Evolutionary conservation across 2,329 filamentous ascomycete species (phyloP).

Genomic region (Nigrospora oryzae): DNA sequence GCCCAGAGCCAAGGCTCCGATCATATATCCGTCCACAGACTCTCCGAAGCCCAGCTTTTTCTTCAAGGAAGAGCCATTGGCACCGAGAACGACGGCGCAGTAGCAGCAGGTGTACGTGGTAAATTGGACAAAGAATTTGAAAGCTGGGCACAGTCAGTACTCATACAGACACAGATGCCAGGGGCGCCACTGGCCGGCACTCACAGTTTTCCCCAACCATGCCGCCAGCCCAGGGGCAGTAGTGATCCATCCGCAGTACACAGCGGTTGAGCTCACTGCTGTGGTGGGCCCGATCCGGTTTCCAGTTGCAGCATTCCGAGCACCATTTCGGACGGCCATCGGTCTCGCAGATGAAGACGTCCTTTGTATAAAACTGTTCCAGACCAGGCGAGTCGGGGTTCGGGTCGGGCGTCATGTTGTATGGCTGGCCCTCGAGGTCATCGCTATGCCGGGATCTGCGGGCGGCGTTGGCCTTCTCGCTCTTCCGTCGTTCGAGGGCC

Average conservation of each 20-base stretch:
- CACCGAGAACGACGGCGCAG: constrained; percentile 54
- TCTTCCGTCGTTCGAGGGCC: constrained; percentile 17
- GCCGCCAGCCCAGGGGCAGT: constrained; percentile 94
- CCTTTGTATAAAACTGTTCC: constrained; percentile 70
- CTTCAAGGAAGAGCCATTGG: constrained; percentile 55
- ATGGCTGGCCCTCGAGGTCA: constrained; percentile 24
- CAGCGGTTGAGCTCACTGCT: constrained; percentile 76
- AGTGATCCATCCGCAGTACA: constrained; percentile 87
- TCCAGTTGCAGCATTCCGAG: constrained; percentile 75
- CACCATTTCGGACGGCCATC: constrained; percentile 87
- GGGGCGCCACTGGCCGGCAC: constrained; percentile 13
- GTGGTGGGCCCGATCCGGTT: constrained; percentile 81
- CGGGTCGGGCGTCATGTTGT: constrained; percentile 28
- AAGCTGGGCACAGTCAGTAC: constrained; percentile 38
- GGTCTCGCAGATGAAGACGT: constrained; percentile 74
- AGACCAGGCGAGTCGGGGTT: constrained; percentile 58
- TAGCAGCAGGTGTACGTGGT: constrained; percentile 63
- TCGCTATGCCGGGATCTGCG: constrained; percentile 11
- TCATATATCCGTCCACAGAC: constrained; percentile 48
- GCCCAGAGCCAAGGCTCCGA: constrained; percentile 58
- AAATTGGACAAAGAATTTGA: constrained; percentile 93
- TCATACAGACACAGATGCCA: constrained; percentile 2
- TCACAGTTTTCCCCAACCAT: constrained; percentile 73
- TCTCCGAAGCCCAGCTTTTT: constrained; percentile 36
- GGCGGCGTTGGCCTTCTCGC: constrained; percentile 7